Conservation (phyloP, 768 basidiomycete genomes). For the Pleurotus salmoneostramineus region DNA sequence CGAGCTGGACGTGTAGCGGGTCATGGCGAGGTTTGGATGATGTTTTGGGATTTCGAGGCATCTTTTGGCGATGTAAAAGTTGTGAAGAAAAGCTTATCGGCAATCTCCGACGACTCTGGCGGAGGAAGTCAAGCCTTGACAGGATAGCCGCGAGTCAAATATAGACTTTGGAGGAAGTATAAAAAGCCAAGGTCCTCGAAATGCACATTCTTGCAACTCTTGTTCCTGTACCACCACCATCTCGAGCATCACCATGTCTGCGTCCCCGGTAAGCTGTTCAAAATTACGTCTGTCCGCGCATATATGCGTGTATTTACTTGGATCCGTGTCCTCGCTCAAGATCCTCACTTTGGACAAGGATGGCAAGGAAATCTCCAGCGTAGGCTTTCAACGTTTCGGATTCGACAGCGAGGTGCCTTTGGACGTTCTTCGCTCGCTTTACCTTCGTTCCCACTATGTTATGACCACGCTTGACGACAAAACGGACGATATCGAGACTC, state of each 20-base stretch:
- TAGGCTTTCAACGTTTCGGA: slow-evolving; percentile 84
- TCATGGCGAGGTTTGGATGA: slow-evolving; percentile 70
- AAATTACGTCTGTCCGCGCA: neutral
- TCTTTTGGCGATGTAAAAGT: slow-evolving; percentile 21
- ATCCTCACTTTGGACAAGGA: slow-evolving; percentile 68
- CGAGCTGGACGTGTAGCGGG: slow-evolving; percentile 81
- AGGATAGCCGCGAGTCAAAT: neutral
- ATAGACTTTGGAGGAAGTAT: neutral
- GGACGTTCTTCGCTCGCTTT: slow-evolving; percentile 81
- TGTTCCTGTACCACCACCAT: slow-evolving; percentile 13
- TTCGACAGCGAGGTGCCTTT: slow-evolving; percentile 85
- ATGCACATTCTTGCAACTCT: slow-evolving; percentile 10
- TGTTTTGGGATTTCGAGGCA: slow-evolving; percentile 63
- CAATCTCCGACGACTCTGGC: slow-evolving; percentile 12
- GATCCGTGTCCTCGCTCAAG: slow-evolving; percentile 31
- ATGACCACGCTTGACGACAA: slow-evolving; percentile 33
- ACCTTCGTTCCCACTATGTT: slow-evolving; percentile 80
- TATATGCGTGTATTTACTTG: neutral
- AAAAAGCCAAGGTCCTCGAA: neutral
- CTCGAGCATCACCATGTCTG: slow-evolving; percentile 16
- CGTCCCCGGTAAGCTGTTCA: slow-evolving; percentile 20
- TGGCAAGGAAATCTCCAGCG: slow-evolving; percentile 69
- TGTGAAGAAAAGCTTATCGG: slow-evolving; percentile 13
- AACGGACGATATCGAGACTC: slow-evolving; percentile 29
- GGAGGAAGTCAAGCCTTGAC: neutral